Evolutionary conservation across 78 protist species (phyloP), one percentile per base, ranked within the genome.

Genomic region (Tieghemostelium lacteum): DNA sequence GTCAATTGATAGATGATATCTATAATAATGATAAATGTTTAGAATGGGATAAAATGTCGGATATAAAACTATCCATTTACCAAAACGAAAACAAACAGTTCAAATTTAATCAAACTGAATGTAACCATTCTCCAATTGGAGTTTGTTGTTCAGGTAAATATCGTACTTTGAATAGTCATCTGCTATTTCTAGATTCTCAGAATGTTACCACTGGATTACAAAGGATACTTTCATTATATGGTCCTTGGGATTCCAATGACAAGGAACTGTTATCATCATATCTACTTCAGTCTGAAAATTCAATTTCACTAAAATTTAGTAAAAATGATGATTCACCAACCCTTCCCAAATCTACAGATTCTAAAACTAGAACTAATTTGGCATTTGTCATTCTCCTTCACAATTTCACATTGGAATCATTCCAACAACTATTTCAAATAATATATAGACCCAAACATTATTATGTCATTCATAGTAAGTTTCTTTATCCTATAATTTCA

Each of bases 111-210:
- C n/a, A 6, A 14, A 14, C 52, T 10, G 10, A 45, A 45, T 45
- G 52, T 45, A 45, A 14, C 10, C n/a, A 45, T 45, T 14, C 6
- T 45, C 52, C 52, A 45, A 37, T 40, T 37, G 29, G 6, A n/a
- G 2, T 75, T 17, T 75, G 86, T 45, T 75, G 86, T 49, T 75
- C 74, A 73, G 42, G 63, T 12, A 75, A 75, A 37, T 50, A 31
- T 62, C 39, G 86, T 14, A 29, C 34, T 49, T 10, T 45, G 10
- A 14, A 14, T 45, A 14, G n/a, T 14, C 10, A 45, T 1, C 17
- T 49, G 2, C 12, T n/a, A 49, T n/a, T n/a, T n/a, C n/a, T n/a
- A n/a, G n/a, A n/a, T n/a, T n/a, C n/a, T n/a, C 36, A 65, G 39
- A 7, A 77, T 10, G 39, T 29, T 3, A 8, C 33, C 4, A 42